Base-by-base conservation (phyloP, 2,329 filamentous ascomycete genomes). In the Monilinia laxa region DNA sequence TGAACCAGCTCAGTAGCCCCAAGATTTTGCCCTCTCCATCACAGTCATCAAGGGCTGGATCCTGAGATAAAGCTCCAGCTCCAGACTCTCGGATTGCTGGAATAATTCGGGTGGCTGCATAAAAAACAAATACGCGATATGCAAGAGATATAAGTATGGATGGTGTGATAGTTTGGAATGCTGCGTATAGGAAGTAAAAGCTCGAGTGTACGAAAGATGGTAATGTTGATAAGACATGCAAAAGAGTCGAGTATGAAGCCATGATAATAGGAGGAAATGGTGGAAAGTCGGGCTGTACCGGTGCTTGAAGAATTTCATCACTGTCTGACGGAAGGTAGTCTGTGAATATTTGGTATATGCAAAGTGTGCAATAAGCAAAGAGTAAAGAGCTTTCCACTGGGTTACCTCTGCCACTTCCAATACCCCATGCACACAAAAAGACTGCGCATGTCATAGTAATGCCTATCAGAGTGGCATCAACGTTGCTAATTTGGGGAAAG, bases 331-430 rank as follows among this genome's bases (percentile, higher is more conserved):
- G 93, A 72, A 94, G 87, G 79, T 98, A 98, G 79, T 99, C 95
- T 74, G 95, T 99, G 79, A 98, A 98, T 78, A 98, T 98, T 79
- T 99, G 95, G 80, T 98, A 99, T 76, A 98, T 91, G 81, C 94
- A 98, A 70, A 99, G 88, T n/a, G 97, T 95, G 69, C 97, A 87
- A 79, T 99, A 99, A 75, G 95, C 94, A 76, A 99, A 98, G 67
- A 99, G 85, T 14, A 99, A 82, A 28, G 94, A 97, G 72, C 92
- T 96, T 79, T 99, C 94, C 65, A 98, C 91, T 2, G 94, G 92
- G 75, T 97, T 99, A 69, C 95, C 95, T 73, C 93, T 89, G 1
- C 94, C 94, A 74, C 92, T 97, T 69, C 91, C 91, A 73, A 98
- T 97, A 35, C 95, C 95, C 83, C 94, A 97, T 18, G 90, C 91